Evolutionary conservation across 1,284 basidiomycete genomes (phyloP).

Genomic region (Baeospora myosura): DNA sequence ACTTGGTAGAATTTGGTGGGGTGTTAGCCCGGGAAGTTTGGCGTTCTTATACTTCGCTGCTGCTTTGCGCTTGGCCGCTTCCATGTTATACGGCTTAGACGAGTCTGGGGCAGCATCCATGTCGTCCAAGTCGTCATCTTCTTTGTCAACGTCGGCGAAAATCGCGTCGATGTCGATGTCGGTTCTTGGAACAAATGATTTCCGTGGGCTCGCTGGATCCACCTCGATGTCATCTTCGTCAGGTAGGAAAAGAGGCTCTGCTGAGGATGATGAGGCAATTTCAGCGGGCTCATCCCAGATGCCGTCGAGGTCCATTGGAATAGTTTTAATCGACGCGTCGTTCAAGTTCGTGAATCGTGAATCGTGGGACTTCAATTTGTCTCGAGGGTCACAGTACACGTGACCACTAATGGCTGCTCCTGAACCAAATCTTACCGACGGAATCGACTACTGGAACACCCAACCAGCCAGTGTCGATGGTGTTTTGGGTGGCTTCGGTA

Average conservation of each 20-base stretch:
- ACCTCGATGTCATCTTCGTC: slow-evolving; percentile 43
- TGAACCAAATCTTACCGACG: slow-evolving; percentile 49
- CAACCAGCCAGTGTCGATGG: slow-evolving; percentile 73
- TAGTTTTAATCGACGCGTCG: slow-evolving; percentile 11
- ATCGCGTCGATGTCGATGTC: slow-evolving; percentile 51
- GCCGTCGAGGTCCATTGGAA: slow-evolving; percentile 29
- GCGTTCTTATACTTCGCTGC: slow-evolving; percentile 32
- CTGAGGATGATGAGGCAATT: slow-evolving; percentile 14
- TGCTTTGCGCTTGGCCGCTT: slow-evolving; percentile 45
- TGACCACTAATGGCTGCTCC: slow-evolving; percentile 19
- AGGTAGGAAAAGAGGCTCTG: slow-evolving; percentile 43
- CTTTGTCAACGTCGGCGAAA: slow-evolving; percentile 47
- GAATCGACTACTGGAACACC: slow-evolving; percentile 71
- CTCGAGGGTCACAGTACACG: not conserved
- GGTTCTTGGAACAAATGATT: slow-evolving; percentile 14
- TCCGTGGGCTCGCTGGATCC: slow-evolving; percentile 17
- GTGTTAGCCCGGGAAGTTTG: slow-evolving; percentile 24
- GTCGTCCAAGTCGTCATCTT: slow-evolving; percentile 30
- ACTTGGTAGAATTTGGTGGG: slow-evolving; percentile 38
- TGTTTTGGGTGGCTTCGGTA: slow-evolving; percentile 63
- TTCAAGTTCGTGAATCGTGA: not conserved
- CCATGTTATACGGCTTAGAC: slow-evolving; percentile 41
- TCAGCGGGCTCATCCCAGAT: slow-evolving; percentile 41
- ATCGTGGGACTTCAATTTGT: no score
- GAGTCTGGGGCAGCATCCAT: slow-evolving; percentile 32